Evolutionary conservation across 2,329 filamentous ascomycete genomes (phyloP).

Genomic region (Paraconiothyrium sp.): DNA sequence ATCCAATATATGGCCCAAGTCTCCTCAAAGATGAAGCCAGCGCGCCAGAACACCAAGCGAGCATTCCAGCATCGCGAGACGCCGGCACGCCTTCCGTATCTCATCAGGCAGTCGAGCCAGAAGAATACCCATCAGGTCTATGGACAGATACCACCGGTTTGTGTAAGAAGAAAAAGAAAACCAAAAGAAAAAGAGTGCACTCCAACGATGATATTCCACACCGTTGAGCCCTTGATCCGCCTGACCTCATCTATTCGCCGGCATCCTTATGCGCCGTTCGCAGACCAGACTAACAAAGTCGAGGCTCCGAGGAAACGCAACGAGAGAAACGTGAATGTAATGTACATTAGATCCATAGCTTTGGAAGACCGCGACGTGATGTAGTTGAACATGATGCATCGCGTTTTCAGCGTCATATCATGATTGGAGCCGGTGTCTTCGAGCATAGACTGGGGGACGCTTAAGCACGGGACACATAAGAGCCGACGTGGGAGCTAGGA

Average conservation of each 20-base stretch:
- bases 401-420: conserved; percentile 42
- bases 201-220: conserved; percentile 21
- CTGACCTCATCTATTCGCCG: conserved; percentile 1
- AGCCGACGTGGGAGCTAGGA: conserved; percentile 23
- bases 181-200: conserved; percentile 12
- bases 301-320: conserved; percentile 9
- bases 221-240: conserved; percentile 1
- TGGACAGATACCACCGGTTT: conserved; percentile 8
- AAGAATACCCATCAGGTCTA: conserved; percentile 1
- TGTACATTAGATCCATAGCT: conserved; percentile 5
- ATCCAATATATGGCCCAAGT: background rate
- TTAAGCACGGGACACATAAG: conserved; percentile 15
- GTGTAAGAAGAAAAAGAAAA: conserved; percentile 11
- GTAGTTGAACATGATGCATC: conserved; percentile 18
- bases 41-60: conserved; percentile 14
- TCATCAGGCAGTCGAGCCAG: conserved; percentile 2
- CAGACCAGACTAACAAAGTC: conserved; percentile 3
- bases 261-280: conserved; percentile 3
- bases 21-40: background rate
- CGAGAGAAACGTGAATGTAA: conserved; percentile 4
- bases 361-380: background rate
- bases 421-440: conserved; percentile 16
- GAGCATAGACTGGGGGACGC: conserved; percentile 12
- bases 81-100: background rate
- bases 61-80: conserved; percentile 31